Evolutionary conservation across 495 filamentous ascomycete genomes (phyloP).

Genomic region (Choiromyces venosus): DNA sequence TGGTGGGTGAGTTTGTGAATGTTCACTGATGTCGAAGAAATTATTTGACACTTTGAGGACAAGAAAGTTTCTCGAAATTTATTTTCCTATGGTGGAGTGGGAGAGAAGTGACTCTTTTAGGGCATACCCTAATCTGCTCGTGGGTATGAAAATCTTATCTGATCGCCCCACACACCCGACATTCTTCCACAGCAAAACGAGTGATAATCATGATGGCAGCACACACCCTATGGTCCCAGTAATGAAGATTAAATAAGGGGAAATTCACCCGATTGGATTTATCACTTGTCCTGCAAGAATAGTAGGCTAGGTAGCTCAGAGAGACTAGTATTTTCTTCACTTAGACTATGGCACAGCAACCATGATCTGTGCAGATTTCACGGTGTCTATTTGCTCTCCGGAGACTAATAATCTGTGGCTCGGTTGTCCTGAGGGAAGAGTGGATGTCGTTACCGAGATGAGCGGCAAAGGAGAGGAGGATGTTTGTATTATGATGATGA

Average conservation of each 20-base stretch:
- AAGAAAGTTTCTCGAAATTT: background rate
- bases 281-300: background rate
- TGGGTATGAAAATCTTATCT: background rate
- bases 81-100: background rate
- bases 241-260: too few species aligned
- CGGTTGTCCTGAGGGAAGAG: background rate
- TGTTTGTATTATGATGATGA: background rate
- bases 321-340: background rate
- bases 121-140: background rate
- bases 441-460: too few species aligned
- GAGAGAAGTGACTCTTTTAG: background rate
- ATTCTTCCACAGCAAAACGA: background rate
- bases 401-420: background rate
- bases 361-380: too few species aligned
- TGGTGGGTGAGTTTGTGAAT: background rate
- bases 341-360: background rate
- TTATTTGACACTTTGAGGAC: background rate
- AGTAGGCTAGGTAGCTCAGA: background rate
- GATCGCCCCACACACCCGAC: background rate
- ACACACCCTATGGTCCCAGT: background rate
- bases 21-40: background rate
- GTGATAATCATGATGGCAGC: background rate
- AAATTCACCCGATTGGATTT: background rate
- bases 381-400: background rate
- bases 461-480: background rate